A percentile compares a stretch with the other conserved stretches of the same genome.
Evolutionary conservation across 1,139 yeast species (phyloP).

Genomic region (Suhomyces wounanorum): DNA sequence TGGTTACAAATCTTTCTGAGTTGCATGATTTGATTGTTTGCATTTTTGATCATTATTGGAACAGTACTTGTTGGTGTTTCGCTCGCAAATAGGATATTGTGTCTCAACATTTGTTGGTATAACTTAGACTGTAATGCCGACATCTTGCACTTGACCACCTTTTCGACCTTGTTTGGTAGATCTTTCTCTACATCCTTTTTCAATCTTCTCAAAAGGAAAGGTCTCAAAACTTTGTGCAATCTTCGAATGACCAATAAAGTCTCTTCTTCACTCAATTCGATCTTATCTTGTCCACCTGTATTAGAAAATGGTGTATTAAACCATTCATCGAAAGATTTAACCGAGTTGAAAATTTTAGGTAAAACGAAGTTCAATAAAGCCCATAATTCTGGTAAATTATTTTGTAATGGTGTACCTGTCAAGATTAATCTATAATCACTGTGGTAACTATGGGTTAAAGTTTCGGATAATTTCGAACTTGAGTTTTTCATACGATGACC

Average conservation of each 20-base stretch:
- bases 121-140: slow-evolving; percentile 80
- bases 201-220: slow-evolving; percentile 89
- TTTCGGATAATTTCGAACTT: slow-evolving; percentile 69
- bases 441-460: slow-evolving; percentile 71
- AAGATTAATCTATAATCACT: slow-evolving; percentile 76
- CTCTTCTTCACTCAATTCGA: slow-evolving; percentile 88
- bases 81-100: slow-evolving; percentile 66
- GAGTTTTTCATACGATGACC: slow-evolving; percentile 88
- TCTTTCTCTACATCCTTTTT: slow-evolving; percentile 98
- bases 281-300: slow-evolving; percentile 79
- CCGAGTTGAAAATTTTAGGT: slow-evolving; percentile 81
- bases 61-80: slow-evolving; percentile 38
- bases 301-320: slow-evolving; percentile 83
- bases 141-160: slow-evolving; percentile 92
- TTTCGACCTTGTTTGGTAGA: slow-evolving; percentile 92
- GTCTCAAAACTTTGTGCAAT: slow-evolving; percentile 93
- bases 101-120: slow-evolving; percentile 76
- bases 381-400: slow-evolving; percentile 84
- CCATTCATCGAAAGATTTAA: slow-evolving; percentile 87
- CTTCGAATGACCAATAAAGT: slow-evolving; percentile 90
- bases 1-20: slow-evolving; percentile 94
- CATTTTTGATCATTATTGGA: slow-evolving; percentile 71
- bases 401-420: slow-evolving; percentile 88
- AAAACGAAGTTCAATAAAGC: slow-evolving; percentile 75
- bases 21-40: slow-evolving; percentile 93